These are phyloP conservation scores for Myxozyma neotropica DNA, from an alignment of 805 yeast genomes.

Conservation along the genomic window DNA sequence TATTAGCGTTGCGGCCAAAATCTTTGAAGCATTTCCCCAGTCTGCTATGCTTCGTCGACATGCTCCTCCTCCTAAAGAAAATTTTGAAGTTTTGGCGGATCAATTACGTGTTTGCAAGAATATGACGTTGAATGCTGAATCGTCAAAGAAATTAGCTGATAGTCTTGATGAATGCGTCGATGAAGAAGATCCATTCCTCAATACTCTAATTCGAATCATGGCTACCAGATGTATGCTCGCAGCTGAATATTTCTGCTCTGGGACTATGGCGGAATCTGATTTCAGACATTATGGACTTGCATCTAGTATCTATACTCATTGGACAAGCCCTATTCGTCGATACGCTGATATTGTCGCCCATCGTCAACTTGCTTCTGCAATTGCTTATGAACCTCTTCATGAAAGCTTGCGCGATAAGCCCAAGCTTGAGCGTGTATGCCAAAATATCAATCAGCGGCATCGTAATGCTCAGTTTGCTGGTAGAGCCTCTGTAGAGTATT, in stretches of 20 bases:
- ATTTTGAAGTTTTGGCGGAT: conserved; percentile 86
- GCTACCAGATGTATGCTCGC: conserved; percentile 99
- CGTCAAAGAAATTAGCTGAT: conserved; percentile 89
- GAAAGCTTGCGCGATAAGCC: conserved; percentile 81
- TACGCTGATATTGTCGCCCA: conserved; percentile 98
- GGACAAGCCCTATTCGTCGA: conserved; percentile 97
- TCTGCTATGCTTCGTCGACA: conserved; percentile 94
- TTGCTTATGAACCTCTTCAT: conserved; percentile 85
- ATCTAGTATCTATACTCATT: conserved; percentile 95
- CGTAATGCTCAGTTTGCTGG: conserved; percentile 99
- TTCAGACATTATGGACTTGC: conserved; percentile 97
- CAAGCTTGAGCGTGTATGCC: conserved; percentile 85
- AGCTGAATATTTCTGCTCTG: conserved; percentile 94
- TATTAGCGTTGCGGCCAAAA: conserved; percentile 91
- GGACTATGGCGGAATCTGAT: conserved; percentile 85
- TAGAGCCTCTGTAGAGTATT: conserved; percentile 94
- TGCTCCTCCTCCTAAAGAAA: conserved; percentile 94
- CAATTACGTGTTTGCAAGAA: conserved; percentile 82
- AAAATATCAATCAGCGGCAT: conserved; percentile 89
- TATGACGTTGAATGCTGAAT: conserved; percentile 73
- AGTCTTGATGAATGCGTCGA: conserved; percentile 88
- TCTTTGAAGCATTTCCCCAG: conserved; percentile 91
- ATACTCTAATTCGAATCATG: conserved; percentile 91
- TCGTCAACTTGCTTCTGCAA: conserved; percentile 97
- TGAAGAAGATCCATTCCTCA: conserved; percentile 82